phyloP scores from a whole-genome alignment of 352 stramenopile species.

The Globisporangium uncinulatum region DNA sequence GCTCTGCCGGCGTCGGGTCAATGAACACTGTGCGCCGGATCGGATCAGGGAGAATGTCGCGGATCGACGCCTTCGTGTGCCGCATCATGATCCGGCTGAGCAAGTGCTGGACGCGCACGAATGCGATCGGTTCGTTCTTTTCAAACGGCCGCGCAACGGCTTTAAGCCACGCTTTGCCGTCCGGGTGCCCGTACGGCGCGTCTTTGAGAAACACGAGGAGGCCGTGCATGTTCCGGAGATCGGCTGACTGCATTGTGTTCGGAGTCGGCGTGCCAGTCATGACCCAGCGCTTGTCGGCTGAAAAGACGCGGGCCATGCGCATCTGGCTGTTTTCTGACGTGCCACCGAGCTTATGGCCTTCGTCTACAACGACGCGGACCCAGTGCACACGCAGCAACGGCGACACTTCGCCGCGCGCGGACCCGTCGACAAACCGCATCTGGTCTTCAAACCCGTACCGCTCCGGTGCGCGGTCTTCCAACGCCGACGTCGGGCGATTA shows the following conservation, averaged over 20 bases:
- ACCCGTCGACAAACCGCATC: conserved; percentile 53
- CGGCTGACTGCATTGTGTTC: conserved; percentile 78
- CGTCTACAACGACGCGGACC: conserved; percentile 93
- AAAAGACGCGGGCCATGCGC: conserved; percentile 75
- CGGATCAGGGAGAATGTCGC: conserved; percentile 43
- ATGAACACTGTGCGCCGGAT: conserved; percentile 47
- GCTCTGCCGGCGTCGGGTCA: conserved; percentile 62
- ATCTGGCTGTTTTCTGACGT: conserved; percentile 63
- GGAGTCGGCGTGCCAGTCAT: conserved; percentile 97
- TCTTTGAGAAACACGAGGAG: conserved; percentile 91
- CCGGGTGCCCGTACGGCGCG: conserved; percentile 66
- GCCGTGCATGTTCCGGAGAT: conserved; percentile 87
- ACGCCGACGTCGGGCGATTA: conserved; percentile 43
- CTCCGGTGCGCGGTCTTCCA: conserved; percentile 59
- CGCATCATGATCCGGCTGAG: conserved; percentile 92
- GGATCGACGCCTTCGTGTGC: conserved; percentile 92
- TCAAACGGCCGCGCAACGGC: conserved; percentile 75
- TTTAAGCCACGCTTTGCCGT: conserved; percentile 73
- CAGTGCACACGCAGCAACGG: conserved; percentile 62
- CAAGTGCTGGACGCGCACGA: conserved; percentile 74
- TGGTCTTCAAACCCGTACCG: conserved; percentile 61
- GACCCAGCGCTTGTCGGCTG: conserved; percentile 89
- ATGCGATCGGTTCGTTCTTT: conserved; percentile 40
- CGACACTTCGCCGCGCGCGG: conserved; percentile 42
- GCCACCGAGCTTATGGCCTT: conserved; percentile 92